Conservation (phyloP, 768 basidiomycete genomes). For the Mycena galericulata region DNA sequence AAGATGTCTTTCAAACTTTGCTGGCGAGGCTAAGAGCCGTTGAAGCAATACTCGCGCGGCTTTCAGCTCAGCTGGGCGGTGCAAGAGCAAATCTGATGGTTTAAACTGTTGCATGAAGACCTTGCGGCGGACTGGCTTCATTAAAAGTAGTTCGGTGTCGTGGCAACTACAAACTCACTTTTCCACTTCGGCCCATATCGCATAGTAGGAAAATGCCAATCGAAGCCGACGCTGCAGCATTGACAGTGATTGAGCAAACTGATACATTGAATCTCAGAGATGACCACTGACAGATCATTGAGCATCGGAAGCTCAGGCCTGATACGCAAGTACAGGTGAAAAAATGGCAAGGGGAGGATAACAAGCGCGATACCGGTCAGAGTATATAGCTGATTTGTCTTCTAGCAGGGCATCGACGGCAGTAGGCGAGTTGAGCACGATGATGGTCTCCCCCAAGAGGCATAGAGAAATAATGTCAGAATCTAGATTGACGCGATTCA, state of each 20-base stretch:
- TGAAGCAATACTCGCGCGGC: conserved; percentile 22
- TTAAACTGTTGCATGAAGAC: conserved; percentile 27
- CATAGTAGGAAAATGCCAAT: conserved; percentile 12
- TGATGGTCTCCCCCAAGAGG: conserved; percentile 14
- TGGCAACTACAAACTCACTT: background rate
- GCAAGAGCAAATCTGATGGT: conserved; percentile 15
- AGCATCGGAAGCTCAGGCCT: conserved; percentile 24
- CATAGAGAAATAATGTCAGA: conserved; percentile 21
- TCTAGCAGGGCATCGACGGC: conserved; percentile 13
- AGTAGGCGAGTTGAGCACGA: conserved; percentile 17
- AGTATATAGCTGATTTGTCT: conserved; percentile 15
- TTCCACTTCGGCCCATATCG: conserved; percentile 20
- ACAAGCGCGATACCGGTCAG: conserved; percentile 6
- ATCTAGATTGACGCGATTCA: background rate
- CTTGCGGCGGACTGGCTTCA: conserved; percentile 17
- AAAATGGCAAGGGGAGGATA: background rate
- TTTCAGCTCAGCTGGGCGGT: conserved; percentile 17
- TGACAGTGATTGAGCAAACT: background rate
- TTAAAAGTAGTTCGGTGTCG: no score
- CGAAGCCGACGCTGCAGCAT: conserved; percentile 10
- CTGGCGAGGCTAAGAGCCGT: conserved; percentile 22
- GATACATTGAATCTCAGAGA: background rate
- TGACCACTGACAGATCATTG: conserved; percentile 10
- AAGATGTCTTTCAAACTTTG: conserved; percentile 25
- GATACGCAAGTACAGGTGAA: background rate